A percentile compares a stretch with the other conserved stretches of the same genome.
Evolutionary conservation across 148 eudicot genomes (phyloP).

Genomic region (Cornus suecica): DNA sequence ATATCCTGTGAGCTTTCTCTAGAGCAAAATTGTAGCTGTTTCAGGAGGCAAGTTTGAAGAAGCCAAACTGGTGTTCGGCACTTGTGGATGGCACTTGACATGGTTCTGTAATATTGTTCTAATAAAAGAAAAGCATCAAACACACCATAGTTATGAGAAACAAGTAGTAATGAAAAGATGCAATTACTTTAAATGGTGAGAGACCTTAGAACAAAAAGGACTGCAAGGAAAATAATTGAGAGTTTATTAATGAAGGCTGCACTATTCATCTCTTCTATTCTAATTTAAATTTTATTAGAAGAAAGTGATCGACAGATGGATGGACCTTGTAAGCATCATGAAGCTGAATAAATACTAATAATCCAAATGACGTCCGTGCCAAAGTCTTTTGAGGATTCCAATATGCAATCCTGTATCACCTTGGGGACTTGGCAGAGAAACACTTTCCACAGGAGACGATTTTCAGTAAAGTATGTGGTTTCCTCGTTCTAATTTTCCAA

Average conservation of each 20-base stretch:
- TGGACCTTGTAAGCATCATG: constrained; percentile 19
- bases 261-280: constrained; percentile 18
- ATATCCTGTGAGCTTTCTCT: no score
- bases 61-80: neutral
- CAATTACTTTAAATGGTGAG: neutral
- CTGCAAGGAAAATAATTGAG: constrained; percentile 1
- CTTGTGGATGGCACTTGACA: neutral
- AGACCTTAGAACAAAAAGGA: neutral
- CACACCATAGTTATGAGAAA: neutral
- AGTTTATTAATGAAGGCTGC: constrained; percentile 16
- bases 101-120: neutral
- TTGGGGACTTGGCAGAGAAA: constrained; percentile 65
- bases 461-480: constrained; percentile 49
- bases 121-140: neutral
- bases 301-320: neutral
- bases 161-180: neutral
- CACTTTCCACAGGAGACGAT: constrained; percentile 77
- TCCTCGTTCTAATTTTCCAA: constrained; percentile 54
- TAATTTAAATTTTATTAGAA: constrained; percentile 10
- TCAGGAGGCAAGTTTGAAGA: neutral
- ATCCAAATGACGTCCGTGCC: constrained; percentile 20
- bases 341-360: constrained; percentile 20
- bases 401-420: constrained; percentile 28
- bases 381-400: neutral
- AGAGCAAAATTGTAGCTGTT: neutral